phyloP scores from a whole-genome alignment of 768 basidiomycete genomes.

The Mycena pura region DNA sequence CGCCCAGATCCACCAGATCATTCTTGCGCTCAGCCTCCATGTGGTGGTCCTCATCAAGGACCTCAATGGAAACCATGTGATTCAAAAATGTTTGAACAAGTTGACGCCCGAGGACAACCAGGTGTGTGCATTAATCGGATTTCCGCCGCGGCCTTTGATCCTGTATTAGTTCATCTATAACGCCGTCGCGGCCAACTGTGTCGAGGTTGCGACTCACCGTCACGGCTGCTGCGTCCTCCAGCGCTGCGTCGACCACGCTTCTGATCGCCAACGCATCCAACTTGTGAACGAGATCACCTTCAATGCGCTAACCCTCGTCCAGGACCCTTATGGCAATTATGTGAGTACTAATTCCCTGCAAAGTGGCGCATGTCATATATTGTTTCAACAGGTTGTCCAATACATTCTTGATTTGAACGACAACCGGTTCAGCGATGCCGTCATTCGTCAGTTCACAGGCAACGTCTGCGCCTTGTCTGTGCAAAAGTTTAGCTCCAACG shows the following conservation, averaged over 20 bases:
- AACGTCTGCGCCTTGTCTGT: slow-evolving; percentile 98
- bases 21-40: slow-evolving; percentile 94
- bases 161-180: slow-evolving; percentile 91
- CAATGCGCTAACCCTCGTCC: slow-evolving; percentile 95
- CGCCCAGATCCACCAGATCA: slow-evolving; percentile 94
- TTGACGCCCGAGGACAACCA: slow-evolving; percentile 98
- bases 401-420: slow-evolving; percentile 99
- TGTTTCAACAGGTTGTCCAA: slow-evolving; percentile 79
- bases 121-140: slow-evolving; percentile 46
- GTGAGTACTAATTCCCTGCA: slow-evolving; percentile 48
- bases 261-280: slow-evolving; percentile 93
- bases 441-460: slow-evolving; percentile 96
- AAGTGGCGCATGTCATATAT: background rate
- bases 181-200: slow-evolving; percentile 97
- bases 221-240: slow-evolving; percentile 99
- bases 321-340: slow-evolving; percentile 96
- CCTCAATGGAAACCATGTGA: slow-evolving; percentile 95
- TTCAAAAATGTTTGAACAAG: slow-evolving; percentile 99
- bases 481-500: slow-evolving; percentile 99
- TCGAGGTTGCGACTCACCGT: slow-evolving; percentile 97
- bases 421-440: slow-evolving; percentile 95
- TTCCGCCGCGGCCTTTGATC: background rate
- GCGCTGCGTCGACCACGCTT: slow-evolving; percentile 97
- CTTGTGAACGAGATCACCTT: slow-evolving; percentile 99
- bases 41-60: slow-evolving; percentile 99